phyloP scores from a whole-genome alignment of 768 basidiomycete species.

The Russula sp. region DNA sequence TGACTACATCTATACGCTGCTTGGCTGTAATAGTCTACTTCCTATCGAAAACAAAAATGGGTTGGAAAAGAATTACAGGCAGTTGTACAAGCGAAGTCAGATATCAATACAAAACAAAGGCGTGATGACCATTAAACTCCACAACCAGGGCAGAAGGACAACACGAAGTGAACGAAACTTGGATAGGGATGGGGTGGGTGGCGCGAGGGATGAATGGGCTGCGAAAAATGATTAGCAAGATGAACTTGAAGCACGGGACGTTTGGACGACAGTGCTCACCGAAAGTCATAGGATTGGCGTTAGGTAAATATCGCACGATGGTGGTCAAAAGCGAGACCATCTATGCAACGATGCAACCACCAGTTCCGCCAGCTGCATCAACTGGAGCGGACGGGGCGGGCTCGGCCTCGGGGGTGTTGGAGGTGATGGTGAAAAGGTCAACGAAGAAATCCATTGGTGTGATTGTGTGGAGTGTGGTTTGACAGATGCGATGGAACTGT shows the following conservation, averaged over 20 bases:
- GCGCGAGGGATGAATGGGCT: background rate
- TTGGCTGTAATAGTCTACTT: background rate
- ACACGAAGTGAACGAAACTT: background rate
- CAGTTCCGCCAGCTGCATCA: background rate
- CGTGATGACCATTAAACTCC: conserved; percentile 6
- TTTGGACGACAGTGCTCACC: background rate
- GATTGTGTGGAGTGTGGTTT: background rate
- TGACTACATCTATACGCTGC: background rate
- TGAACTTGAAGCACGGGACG: background rate
- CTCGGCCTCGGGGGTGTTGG: background rate
- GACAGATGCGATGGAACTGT: background rate
- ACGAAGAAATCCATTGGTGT: conserved; percentile 9
- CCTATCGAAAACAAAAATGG: background rate
- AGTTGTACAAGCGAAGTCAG: background rate
- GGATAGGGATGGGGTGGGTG: background rate
- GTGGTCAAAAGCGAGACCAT: background rate
- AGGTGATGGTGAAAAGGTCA: background rate
- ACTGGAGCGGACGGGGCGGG: conserved; percentile 1
- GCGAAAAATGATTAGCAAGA: background rate
- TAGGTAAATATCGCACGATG: background rate
- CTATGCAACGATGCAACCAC: conserved; percentile 3
- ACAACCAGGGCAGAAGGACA: background rate
- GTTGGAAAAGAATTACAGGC: background rate
- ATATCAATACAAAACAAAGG: background rate
- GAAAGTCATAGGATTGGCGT: background rate